phyloP scores from a whole-genome alignment of 78 protist genomes.

The Thecamonas trahens region DNA sequence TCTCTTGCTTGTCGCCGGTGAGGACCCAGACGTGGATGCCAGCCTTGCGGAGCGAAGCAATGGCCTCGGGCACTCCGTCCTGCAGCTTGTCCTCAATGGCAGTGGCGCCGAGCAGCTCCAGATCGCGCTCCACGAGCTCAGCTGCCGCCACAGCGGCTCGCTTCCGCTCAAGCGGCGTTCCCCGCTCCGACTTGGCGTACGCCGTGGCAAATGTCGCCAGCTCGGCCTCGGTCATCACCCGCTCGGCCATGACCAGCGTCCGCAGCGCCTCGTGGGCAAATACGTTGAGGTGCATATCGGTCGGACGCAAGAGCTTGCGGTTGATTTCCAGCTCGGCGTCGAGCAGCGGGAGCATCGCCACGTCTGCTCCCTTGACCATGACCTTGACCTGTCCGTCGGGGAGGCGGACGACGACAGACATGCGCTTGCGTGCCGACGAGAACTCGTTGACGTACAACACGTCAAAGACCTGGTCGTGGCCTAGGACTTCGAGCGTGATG shows the following conservation, averaged over 20 bases:
- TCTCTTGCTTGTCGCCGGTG: slow-evolving; percentile 96
- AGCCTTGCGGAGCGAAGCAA: slow-evolving; percentile 17
- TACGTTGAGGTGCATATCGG: neutral
- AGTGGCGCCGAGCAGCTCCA: slow-evolving; percentile 73
- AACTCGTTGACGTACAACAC: slow-evolving; percentile 24
- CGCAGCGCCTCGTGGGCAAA: slow-evolving; percentile 75
- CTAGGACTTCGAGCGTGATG: slow-evolving; percentile 14
- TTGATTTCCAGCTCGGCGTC: neutral
- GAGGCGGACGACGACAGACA: slow-evolving; percentile 11
- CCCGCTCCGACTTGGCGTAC: slow-evolving; percentile 58
- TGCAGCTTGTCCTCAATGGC: slow-evolving; percentile 81
- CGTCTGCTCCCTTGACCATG: slow-evolving; percentile 38
- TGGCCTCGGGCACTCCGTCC: slow-evolving; percentile 53
- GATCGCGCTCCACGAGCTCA: slow-evolving; percentile 31
- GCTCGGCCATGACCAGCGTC: slow-evolving; percentile 70
- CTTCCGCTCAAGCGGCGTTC: neutral
- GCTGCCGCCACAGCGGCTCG: neutral
- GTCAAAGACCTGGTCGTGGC: slow-evolving; percentile 7
- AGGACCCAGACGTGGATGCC: slow-evolving; percentile 70
- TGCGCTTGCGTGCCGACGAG: slow-evolving; percentile 15
- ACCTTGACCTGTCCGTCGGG: slow-evolving; percentile 13
- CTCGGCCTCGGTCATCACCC: slow-evolving; percentile 31
- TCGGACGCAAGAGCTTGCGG: neutral
- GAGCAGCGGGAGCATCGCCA: slow-evolving; percentile 3
- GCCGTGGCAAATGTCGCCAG: no score